phyloP scores from a whole-genome alignment of 2,329 filamentous ascomycete genomes.

The Penicillium paneum region DNA sequence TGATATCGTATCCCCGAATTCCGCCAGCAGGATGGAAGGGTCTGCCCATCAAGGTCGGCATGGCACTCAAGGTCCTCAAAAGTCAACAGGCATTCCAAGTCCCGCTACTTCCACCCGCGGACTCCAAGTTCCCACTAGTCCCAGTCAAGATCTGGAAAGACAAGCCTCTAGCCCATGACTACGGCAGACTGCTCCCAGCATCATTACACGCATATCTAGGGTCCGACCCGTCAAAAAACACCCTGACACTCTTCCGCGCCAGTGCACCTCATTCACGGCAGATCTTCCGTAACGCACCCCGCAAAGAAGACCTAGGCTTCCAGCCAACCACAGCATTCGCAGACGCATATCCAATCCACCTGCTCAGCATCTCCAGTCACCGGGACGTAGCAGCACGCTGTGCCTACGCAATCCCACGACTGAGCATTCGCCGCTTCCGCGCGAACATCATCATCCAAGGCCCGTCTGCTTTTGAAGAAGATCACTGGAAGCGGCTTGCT shows the following conservation, averaged over 20 bases:
- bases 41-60: constrained; percentile 24
- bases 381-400: constrained; percentile 50
- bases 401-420: constrained; percentile 34
- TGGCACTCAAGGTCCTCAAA: constrained; percentile 30
- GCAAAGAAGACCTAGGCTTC: constrained; percentile 51
- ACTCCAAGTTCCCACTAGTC: constrained; percentile 47
- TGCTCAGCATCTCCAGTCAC: constrained; percentile 55
- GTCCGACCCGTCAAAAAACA: constrained; percentile 17
- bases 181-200: constrained; percentile 42
- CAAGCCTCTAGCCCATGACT: constrained; percentile 42
- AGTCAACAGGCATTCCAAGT: constrained; percentile 49
- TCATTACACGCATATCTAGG: constrained; percentile 50
- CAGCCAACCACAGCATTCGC: constrained; percentile 54
- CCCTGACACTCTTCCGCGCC: constrained; percentile 54
- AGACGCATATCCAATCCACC: constrained; percentile 58
- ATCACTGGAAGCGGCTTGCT: constrained; percentile 54
- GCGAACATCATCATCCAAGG: constrained; percentile 58
- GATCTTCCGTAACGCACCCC: constrained; percentile 54
- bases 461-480: constrained; percentile 53
- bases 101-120: constrained; percentile 50
- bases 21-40: constrained; percentile 10
- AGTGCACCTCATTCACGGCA: constrained; percentile 46
- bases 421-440: constrained; percentile 55
- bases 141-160: constrained; percentile 57
- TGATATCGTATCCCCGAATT: constrained; percentile 47